Evolutionary conservation across 2,329 filamentous ascomycete species (phyloP).

Genomic region (Aspergillus sp.): DNA sequence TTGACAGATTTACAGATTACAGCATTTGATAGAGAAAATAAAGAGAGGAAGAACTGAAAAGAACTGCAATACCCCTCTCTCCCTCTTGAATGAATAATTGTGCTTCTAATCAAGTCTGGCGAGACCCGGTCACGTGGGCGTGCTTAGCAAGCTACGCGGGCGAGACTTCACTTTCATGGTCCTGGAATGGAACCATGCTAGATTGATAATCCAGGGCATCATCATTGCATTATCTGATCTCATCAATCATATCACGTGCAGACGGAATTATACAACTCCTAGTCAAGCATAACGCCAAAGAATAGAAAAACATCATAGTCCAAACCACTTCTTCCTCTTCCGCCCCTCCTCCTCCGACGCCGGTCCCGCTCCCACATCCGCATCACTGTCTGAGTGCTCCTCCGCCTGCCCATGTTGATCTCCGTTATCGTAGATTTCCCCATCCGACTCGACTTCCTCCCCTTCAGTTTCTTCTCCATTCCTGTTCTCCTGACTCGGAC

Average conservation of each 20-base stretch:
- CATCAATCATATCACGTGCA: neutral
- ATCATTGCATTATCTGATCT: too few species aligned
- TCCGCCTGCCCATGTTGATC: constrained; percentile 13
- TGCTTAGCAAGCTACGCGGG: constrained; percentile 4
- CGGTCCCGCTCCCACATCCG: constrained; percentile 5
- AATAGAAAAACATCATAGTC: constrained; percentile 10
- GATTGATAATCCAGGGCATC: too few species aligned
- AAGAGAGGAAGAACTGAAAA: neutral
- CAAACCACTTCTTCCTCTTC: constrained; percentile 27
- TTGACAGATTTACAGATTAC: too few species aligned
- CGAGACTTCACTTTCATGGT: neutral
- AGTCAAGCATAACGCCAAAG: too few species aligned
- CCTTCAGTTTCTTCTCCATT: neutral
- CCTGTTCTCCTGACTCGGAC: constrained; percentile 1
- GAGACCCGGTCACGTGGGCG: constrained; percentile 1
- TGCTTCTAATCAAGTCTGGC: neutral
- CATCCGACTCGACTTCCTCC: constrained; percentile 2
- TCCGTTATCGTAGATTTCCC: constrained; percentile 11
- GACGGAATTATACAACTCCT: neutral
- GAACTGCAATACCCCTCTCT: too few species aligned
- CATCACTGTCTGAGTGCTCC: constrained; percentile 1
- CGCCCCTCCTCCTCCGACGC: constrained; percentile 10
- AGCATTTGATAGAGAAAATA: neutral
- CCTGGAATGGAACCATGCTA: too few species aligned
- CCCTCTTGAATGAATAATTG: neutral